Percentiles rank a stretch among this genome's conserved stretches.
Evolutionary conservation across 345 rosid species (phyloP).

Genomic region (Moricandia moricandioides): DNA sequence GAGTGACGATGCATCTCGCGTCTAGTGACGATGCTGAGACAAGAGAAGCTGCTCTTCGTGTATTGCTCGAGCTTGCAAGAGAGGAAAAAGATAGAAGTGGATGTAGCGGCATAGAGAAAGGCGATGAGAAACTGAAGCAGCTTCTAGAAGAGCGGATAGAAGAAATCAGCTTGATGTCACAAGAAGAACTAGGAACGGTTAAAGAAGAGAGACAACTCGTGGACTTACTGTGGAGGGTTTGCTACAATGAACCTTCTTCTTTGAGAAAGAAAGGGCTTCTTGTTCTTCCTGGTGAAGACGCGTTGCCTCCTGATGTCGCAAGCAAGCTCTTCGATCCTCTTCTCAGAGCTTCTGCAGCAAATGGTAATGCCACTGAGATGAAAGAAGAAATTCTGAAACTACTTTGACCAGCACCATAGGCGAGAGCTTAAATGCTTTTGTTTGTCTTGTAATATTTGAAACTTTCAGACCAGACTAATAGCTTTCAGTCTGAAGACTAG

Average conservation of each 20-base stretch:
- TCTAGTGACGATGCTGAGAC: slow-evolving; percentile 68
- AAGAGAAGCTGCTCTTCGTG: slow-evolving; percentile 82
- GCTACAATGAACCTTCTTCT: slow-evolving; percentile 73
- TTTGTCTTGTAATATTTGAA: slow-evolving; percentile 2
- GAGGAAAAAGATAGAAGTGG: slow-evolving; percentile 41
- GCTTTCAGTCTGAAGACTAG: neutral
- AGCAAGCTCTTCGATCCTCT: slow-evolving; percentile 85
- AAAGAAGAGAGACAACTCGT: slow-evolving; percentile 85
- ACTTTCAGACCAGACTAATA: neutral
- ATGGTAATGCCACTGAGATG: slow-evolving; percentile 40
- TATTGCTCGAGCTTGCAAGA: slow-evolving; percentile 64
- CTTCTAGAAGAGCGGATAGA: slow-evolving; percentile 69
- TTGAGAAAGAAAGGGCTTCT: slow-evolving; percentile 74
- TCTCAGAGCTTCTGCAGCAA: slow-evolving; percentile 75
- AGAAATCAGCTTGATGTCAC: slow-evolving; percentile 63
- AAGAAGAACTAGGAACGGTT: slow-evolving; percentile 74
- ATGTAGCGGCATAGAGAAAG: slow-evolving; percentile 42
- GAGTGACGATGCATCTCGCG: slow-evolving; percentile 81
- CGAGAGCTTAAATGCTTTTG: neutral
- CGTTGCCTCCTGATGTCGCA: slow-evolving; percentile 71
- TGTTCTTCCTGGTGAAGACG: slow-evolving; percentile 80
- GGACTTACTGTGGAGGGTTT: slow-evolving; percentile 72
- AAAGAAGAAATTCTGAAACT: slow-evolving; percentile 61
- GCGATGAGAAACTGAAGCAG: slow-evolving; percentile 61
- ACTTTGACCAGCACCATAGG: slow-evolving; percentile 47